Evolutionary conservation across 2,329 filamentous ascomycete genomes (phyloP).

Genomic region (Cladosporium phlei): DNA sequence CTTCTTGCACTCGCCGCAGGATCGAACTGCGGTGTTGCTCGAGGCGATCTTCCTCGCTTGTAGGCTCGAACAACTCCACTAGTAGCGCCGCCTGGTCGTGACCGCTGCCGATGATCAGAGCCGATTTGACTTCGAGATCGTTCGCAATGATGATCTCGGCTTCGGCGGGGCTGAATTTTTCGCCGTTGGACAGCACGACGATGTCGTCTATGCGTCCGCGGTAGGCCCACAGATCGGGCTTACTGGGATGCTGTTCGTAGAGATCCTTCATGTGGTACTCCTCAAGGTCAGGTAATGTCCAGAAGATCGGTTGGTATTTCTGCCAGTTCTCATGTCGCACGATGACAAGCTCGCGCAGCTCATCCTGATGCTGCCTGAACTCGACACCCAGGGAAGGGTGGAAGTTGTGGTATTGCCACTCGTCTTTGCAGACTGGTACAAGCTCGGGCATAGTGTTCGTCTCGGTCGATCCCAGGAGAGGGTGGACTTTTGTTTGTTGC

Average conservation of each 20-base stretch:
- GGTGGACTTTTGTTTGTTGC: conserved; percentile 8
- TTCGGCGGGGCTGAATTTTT: conserved; percentile 26
- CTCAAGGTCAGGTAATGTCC: conserved; percentile 29
- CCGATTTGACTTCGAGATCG: conserved; percentile 30
- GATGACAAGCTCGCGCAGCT: conserved; percentile 5
- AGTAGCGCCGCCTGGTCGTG: conserved; percentile 29
- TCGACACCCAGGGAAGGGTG: conserved; percentile 12
- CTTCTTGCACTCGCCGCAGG: not conserved
- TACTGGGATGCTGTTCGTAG: conserved; percentile 26
- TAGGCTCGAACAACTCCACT: conserved; percentile 26
- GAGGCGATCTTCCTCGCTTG: not conserved
- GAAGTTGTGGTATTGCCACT: conserved; percentile 13
- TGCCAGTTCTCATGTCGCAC: conserved; percentile 15
- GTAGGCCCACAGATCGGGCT: conserved; percentile 26
- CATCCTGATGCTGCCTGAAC: conserved; percentile 1
- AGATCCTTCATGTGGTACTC: conserved; percentile 29
- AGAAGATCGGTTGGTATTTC: conserved; percentile 22
- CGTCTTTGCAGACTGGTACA: conserved; percentile 11
- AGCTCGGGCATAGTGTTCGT: conserved; percentile 16
- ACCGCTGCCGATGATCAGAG: conserved; percentile 30
- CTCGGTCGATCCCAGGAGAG: conserved; percentile 15
- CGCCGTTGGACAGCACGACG: conserved; percentile 28
- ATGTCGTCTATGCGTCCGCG: conserved; percentile 28
- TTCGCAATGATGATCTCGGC: not conserved
- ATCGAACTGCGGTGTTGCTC: not conserved